Evolutionary conservation across 257 asterid genomes (phyloP), one percentile per base, ranked within the genome.

Genomic region (Solanum okadae): DNA sequence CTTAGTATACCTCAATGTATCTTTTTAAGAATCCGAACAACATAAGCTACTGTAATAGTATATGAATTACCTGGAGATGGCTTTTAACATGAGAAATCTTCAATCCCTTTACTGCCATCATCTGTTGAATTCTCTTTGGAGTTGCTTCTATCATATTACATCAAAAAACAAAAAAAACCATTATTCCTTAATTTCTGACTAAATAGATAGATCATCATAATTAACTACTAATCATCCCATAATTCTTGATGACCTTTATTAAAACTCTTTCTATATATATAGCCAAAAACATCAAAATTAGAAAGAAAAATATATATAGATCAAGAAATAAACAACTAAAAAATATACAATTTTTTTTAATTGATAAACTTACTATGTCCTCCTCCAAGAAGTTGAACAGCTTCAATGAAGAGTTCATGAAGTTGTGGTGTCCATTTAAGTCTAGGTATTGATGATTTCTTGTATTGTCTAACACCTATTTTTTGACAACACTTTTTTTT

Each of bases 11-110:
- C 29, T 27, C 29, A 27, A 27, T 27, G 29, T 27, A 67, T 67
- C 59, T 27, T 63, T 70, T 70, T 29, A 70, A 13, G 76, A 70
- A 16, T 29, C 23, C 29, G 29, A 27, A 27, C 29, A 27, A 27
- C 29, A 27, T 27, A 27, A 27, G 29, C 29, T 27, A 27, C 29
- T 27, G 29, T 27, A 27, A 27, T 27, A 27, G 29, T 27, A 27
- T 27, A 27, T 27, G 29, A 83, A 83, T 71, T 83, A 49, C 93
- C 93, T 91, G 93, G 85, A 91, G 90, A 88, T 91, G 93, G 61
- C 93, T 91, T 88, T 91, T 91, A 71, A 91, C 91, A 86, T 91
- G 93, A 82, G 93, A 91, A 86, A 89, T 88, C 37, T 86, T 86
- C 61, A 91, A 90, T 42, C 93, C 93, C 33, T 52, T 89, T 33